Evolutionary conservation across 805 yeast species (phyloP), one percentile per base, ranked within the genome.

Genomic region (Candida ortonii): DNA sequence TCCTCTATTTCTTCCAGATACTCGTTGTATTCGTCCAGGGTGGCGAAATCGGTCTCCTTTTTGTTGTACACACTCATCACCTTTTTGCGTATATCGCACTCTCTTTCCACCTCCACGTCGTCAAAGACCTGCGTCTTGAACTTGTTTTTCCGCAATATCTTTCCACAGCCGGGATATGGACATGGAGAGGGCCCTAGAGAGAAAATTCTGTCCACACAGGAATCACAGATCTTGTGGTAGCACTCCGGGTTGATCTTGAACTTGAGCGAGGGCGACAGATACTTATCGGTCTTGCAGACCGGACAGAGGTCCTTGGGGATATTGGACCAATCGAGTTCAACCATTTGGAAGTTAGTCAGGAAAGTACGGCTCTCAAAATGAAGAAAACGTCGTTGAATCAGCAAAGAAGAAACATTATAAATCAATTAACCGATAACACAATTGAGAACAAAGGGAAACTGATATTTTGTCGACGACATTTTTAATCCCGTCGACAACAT

Each of bases 221-320:
- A 79, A 49, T 84, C 97, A 64, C 99, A 93, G 60, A 93, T 90
- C 68, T 87, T 90, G 57, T 93, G 99, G 57, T 93, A 93, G 63
- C 99, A 93, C 59, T 93, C 98, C 0, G 97, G 95, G 52, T 93
- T 93, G 45, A 93, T 88, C 36, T 90, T 74, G 55, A 93, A 90
- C 46, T 73, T 78, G 81, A 93, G 84, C 49, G 89, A 87, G 16
- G 97, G 97, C 28, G 95, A 86, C 42, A 93, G 70, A 59, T 93
- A 93, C 57, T 89, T 68, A 62, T 90, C 96, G 29, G 97, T 87
- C 63, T 90, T 87, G 70, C 99, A 93, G 52, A 93, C 87, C 19
- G 97, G 97, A 68, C 99, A 93, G 78, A 89, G 37, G 34, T 59
- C 64, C 36, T 54, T 54, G 3, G 64, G 64, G 6, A 59, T 53